Evolutionary conservation across 352 stramenopile species (phyloP), one percentile per base, ranked within the genome.

Genomic region (Phytophthora citrophthora): DNA sequence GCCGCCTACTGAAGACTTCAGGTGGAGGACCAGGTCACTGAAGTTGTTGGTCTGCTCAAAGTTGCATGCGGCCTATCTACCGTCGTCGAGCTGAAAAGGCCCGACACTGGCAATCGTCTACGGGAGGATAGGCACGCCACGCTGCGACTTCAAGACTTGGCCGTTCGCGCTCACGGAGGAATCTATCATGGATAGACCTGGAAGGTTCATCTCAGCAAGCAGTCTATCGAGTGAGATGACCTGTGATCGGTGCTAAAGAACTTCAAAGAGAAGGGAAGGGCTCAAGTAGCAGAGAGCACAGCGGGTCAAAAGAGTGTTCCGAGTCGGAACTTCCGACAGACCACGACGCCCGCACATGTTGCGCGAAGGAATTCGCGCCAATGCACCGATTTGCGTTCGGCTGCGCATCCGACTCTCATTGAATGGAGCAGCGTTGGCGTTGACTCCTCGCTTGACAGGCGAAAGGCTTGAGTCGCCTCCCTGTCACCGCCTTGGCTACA

Each of bases 401-500:
- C 32, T 56, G 29, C 18, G 16, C n/a, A 27, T 46, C 49, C 34
- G 46, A 48, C 41, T 56, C 44, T 57, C 31, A 15, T 29, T 47
- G 54, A 41, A 40, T 58, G 38, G 34, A 55, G 48, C 20, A 23
- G 39, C 26, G 44, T 50, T 8, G 24, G 44, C 36, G 38, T 52
- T 32, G 34, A 41, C 18, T 49, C 32, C 16, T 50, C 34, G 24
- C 32, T 27, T 57, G 54, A 61, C 41, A 46, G 41, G 13, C 26
- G 10, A 16, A 15, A 20, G 53, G 58, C 53, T 64, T 64, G 64
- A 38, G 23, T 23, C 44, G 36, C 61, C 34, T 51, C 38, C 26
- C 38, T n/a, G 54, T 62, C 45, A 48, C 44, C n/a, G 34, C 12
- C 50, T 66, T 65, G 38, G 31, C 29, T 54, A 54, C 51, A 56